phyloP scores from a whole-genome alignment of 208 protist genomes.

The Leishmania tropica region DNA sequence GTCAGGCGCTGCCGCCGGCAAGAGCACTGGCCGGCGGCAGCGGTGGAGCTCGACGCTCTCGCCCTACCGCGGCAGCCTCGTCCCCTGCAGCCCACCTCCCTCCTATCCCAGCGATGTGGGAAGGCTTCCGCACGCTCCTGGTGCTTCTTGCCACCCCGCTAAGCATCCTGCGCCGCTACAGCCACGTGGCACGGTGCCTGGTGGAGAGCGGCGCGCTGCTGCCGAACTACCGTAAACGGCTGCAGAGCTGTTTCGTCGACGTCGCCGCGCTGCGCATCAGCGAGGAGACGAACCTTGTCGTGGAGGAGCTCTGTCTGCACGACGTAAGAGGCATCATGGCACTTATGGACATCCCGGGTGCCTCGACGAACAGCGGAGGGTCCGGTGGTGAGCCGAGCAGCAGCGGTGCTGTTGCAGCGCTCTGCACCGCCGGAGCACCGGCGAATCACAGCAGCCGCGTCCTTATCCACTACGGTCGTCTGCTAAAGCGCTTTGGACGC shows the following conservation, averaged over 20 bases:
- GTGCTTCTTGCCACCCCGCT: constrained; percentile 76
- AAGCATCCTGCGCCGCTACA: constrained; percentile 59
- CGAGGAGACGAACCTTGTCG: constrained; percentile 60
- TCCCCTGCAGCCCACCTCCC: constrained; percentile 21
- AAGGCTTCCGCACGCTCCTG: constrained; percentile 75
- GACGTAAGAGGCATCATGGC: constrained; percentile 61
- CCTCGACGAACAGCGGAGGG: not conserved
- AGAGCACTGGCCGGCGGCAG: not conserved
- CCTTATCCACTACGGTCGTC: constrained; percentile 73
- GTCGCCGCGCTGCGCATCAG: constrained; percentile 40
- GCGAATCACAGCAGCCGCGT: constrained; percentile 33
- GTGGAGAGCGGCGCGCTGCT: constrained; percentile 54
- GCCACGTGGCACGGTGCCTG: constrained; percentile 73
- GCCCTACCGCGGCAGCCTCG: not conserved
- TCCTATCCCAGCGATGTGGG: constrained; percentile 58
- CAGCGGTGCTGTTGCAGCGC: constrained; percentile 4
- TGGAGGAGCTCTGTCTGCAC: constrained; percentile 60
- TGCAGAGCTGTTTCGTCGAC: constrained; percentile 61
- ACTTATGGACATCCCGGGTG: constrained; percentile 49
- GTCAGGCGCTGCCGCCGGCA: not conserved
- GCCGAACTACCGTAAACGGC: constrained; percentile 27
- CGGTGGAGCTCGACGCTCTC: constrained; percentile 3
- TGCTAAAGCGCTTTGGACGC: constrained; percentile 65
- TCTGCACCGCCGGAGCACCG: constrained; percentile 11
- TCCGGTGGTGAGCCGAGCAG: not conserved